Percentiles rank a stretch among this genome's conserved stretches.
These are phyloP conservation scores for Fusarium keratoplasticum DNA, from an alignment of 2,329 filamentous ascomycete species.

Conservation along the genomic window DNA sequence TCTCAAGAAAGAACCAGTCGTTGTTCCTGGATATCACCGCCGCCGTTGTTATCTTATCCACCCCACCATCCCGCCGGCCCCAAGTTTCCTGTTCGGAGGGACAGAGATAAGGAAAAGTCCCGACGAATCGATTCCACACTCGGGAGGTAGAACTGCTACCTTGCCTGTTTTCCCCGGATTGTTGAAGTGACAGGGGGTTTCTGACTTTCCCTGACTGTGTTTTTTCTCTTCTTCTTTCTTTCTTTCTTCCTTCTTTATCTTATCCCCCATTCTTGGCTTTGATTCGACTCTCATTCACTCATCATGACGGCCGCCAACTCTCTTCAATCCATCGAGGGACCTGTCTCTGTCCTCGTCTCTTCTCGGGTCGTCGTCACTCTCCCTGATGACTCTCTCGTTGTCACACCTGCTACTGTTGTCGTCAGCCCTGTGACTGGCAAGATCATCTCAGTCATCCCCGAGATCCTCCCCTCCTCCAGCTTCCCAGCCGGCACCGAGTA, in stretches of 20 bases:
- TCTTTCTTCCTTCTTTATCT: slow-evolving; percentile 13
- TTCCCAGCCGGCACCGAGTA: slow-evolving; percentile 82
- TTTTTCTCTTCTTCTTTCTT: slow-evolving; percentile 14
- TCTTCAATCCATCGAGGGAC: slow-evolving; percentile 43
- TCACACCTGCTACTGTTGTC: slow-evolving; percentile 86
- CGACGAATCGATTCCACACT: slow-evolving; percentile 8
- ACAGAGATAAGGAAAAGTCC: slow-evolving; percentile 41
- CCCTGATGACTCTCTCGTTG: slow-evolving; percentile 66
- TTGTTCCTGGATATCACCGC: slow-evolving; percentile 7
- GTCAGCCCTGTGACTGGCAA: slow-evolving; percentile 85
- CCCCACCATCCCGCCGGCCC: slow-evolving; percentile 35
- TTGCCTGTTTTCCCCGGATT: slow-evolving; percentile 22
- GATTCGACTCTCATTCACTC: slow-evolving; percentile 1
- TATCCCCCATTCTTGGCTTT: neutral
- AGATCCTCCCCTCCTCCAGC: slow-evolving; percentile 77
- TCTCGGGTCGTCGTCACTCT: slow-evolving; percentile 84
- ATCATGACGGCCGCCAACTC: slow-evolving; percentile 48
- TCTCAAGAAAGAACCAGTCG: slow-evolving; percentile 9
- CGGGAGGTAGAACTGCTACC: slow-evolving; percentile 2
- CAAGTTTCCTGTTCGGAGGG: neutral
- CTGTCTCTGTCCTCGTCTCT: slow-evolving; percentile 82
- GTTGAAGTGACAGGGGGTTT: slow-evolving; percentile 16
- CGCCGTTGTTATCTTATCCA: slow-evolving; percentile 34
- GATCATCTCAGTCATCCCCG: slow-evolving; percentile 80
- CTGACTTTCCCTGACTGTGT: neutral